phyloP scores from a whole-genome alignment of 1,284 basidiomycete genomes.

The Moniliophthora roreri region DNA sequence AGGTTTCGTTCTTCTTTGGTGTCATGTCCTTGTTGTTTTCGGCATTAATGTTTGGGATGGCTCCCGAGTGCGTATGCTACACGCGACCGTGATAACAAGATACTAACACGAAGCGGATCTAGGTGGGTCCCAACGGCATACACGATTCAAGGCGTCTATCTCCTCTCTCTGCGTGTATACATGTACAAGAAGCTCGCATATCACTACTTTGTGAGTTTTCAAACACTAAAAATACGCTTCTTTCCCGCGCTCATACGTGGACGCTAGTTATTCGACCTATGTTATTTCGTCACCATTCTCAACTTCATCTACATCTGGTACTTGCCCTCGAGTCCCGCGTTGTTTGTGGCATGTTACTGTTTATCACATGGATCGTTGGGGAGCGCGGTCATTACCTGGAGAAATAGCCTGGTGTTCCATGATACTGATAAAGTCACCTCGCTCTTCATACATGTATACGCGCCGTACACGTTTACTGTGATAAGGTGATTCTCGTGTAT shows the following conservation, averaged over 20 bases:
- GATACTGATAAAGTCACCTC: conserved; percentile 92
- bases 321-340: conserved; percentile 66
- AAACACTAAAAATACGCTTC: too few relatives aligned
- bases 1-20: conserved; percentile 88
- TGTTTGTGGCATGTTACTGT: conserved; percentile 88
- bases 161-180: conserved; percentile 80
- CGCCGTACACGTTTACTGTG: conserved; percentile 84
- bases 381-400: conserved; percentile 93
- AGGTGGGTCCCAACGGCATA: conserved; percentile 82
- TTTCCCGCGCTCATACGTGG: not conserved
- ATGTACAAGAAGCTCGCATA: conserved; percentile 85
- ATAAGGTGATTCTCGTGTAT: conserved; percentile 61
- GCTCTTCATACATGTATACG: conserved; percentile 88
- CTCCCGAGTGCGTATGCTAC: conserved; percentile 70
- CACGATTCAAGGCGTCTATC: conserved; percentile 72
- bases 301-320: conserved; percentile 89
- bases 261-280: conserved; percentile 73
- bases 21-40: conserved; percentile 87
- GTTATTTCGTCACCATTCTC: conserved; percentile 88
- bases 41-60: conserved; percentile 79
- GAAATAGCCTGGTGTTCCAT: conserved; percentile 96
- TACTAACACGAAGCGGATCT: conserved; percentile 10
- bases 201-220: conserved; percentile 74
- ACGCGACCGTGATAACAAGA: conserved; percentile 15
- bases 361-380: conserved; percentile 88